Evolutionary conservation across 192 early-diverging fungal species (phyloP).

Genomic region (Podila epicladia): DNA sequence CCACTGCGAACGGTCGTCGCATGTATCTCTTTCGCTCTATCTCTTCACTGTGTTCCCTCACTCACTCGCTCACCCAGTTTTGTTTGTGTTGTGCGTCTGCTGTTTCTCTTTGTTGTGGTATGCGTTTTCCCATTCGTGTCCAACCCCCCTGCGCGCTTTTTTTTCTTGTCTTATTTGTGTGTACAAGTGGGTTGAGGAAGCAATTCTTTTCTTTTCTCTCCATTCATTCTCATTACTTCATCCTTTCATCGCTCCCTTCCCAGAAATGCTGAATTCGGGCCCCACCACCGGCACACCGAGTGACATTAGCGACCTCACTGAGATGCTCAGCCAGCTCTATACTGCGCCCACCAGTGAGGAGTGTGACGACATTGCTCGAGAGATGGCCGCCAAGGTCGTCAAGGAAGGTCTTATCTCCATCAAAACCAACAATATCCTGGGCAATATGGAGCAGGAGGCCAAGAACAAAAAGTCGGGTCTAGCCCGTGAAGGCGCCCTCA

Average conservation of each 20-base stretch:
- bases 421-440: constrained; percentile 65
- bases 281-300: not conserved
- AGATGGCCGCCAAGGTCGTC: constrained; percentile 52
- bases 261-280: not conserved
- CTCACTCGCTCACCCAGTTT: no score
- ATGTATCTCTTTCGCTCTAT: no score
- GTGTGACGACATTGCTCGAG: constrained; percentile 57
- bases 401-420: constrained; percentile 65
- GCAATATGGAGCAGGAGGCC: constrained; percentile 61
- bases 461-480: constrained; percentile 74
- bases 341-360: constrained; percentile 62
- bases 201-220: no score
- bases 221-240: no score
- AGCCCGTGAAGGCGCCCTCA: constrained; percentile 70
- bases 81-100: no score
- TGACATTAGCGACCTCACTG: constrained; percentile 41
- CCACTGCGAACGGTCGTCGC: no score
- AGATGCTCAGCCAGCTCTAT: constrained; percentile 54
- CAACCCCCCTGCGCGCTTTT: no score
- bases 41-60: no score
- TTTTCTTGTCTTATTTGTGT: no score
- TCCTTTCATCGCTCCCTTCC: not conserved
- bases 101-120: no score
- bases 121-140: no score
- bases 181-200: no score